Conservation (phyloP, 768 basidiomycete species). For the Clitopilus hobsonii region DNA sequence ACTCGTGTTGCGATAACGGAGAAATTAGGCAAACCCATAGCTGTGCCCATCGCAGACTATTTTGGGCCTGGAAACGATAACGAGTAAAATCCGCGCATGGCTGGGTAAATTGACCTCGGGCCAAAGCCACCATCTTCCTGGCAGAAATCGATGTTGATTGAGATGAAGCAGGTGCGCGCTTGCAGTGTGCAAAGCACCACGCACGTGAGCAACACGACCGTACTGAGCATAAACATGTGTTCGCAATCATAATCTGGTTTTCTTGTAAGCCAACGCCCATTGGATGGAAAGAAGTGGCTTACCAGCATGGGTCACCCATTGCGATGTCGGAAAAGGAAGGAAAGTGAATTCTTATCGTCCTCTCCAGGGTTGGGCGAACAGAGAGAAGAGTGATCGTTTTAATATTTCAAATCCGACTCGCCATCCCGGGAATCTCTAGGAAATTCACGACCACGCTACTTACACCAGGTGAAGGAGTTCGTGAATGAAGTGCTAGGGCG, state of each 20-base stretch:
- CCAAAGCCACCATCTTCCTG: not conserved
- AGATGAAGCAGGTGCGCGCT: not conserved
- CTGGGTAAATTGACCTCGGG: not conserved
- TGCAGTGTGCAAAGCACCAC: not conserved
- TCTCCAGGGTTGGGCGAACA: not conserved
- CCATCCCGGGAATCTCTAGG: slow-evolving; percentile 1
- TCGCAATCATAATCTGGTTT: not conserved
- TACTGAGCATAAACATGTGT: not conserved
- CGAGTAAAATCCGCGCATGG: not conserved
- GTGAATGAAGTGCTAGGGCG: not conserved
- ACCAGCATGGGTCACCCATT: not conserved
- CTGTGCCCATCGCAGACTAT: not conserved
- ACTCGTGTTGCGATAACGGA: not conserved
- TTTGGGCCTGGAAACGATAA: not conserved
- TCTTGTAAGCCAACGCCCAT: not conserved
- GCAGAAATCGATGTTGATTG: not conserved
- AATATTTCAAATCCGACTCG: not conserved
- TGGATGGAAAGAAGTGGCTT: not conserved
- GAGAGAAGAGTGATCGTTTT: slow-evolving; percentile 1
- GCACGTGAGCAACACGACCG: not conserved
- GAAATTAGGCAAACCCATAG: not conserved
- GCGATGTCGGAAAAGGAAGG: slow-evolving; percentile 1
- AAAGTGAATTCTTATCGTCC: not conserved
- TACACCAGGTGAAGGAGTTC: not conserved
- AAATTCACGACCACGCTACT: not conserved